Evolutionary conservation across 179 eudicot species (phyloP).

Genomic region (Spergularia azorica): DNA sequence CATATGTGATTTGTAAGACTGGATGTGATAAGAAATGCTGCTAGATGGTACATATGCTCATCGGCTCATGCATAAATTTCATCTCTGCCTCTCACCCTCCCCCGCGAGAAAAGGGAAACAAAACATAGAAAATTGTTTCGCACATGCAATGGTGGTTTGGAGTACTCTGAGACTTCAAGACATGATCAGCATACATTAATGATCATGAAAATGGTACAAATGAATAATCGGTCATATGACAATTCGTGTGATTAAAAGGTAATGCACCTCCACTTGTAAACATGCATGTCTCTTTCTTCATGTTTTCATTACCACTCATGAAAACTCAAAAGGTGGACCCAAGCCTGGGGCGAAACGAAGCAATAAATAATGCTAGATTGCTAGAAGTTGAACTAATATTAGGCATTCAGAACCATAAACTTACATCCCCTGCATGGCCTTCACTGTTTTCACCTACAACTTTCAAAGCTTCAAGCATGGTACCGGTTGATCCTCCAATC

Average conservation of each 20-base stretch:
- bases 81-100: too few relatives aligned
- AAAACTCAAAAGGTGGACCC: not conserved
- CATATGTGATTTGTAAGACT: too few relatives aligned
- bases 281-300: not conserved
- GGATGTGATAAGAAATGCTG: too few relatives aligned
- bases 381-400: constrained; percentile 5
- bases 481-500: constrained; percentile 98
- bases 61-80: too few relatives aligned
- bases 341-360: not conserved
- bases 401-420: constrained; percentile 29
- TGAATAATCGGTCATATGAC: not conserved
- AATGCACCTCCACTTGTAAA: not conserved
- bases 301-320: not conserved
- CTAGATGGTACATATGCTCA: too few relatives aligned
- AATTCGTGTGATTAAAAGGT: not conserved
- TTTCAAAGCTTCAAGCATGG: constrained; percentile 92
- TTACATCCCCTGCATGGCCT: constrained; percentile 64
- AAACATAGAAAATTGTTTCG: too few relatives aligned
- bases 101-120: too few relatives aligned
- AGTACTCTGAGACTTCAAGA: too few relatives aligned
- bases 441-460: constrained; percentile 85
- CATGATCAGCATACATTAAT: too few relatives aligned
- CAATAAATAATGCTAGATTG: not conserved
- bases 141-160: too few relatives aligned
- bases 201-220: too few relatives aligned